Evolutionary conservation across 129 eudicot species (phyloP).

Genomic region (Helianthus tuberosus): DNA sequence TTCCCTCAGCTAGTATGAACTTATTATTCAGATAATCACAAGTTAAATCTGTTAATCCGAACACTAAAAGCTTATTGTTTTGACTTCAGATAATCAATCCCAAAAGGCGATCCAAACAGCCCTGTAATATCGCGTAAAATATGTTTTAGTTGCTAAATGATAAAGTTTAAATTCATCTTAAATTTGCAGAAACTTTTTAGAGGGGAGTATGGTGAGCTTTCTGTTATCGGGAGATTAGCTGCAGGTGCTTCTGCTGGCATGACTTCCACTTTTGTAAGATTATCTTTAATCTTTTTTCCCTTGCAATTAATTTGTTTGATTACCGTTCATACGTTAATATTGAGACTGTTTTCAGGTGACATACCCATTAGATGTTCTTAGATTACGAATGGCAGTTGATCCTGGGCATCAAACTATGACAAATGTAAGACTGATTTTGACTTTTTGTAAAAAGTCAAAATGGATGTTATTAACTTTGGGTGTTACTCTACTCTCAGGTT

Average conservation of each 20-base stretch:
- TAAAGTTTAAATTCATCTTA: conserved; percentile 6
- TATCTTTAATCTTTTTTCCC: background rate
- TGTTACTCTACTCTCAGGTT: conserved; percentile 54
- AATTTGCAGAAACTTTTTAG: conserved; percentile 65
- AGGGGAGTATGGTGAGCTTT: conserved; percentile 83
- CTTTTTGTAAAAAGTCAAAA: background rate
- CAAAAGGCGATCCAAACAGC: background rate
- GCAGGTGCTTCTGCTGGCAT: conserved; percentile 99
- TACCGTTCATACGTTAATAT: conserved; percentile 7
- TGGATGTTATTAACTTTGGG: conserved; percentile 2
- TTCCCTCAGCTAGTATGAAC: background rate
- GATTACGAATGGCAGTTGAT: conserved; percentile 95
- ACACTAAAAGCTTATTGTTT: background rate
- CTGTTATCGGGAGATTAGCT: conserved; percentile 87
- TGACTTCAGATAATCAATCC: background rate
- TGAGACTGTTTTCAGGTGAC: conserved; percentile 67
- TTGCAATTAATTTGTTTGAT: background rate
- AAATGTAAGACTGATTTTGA: conserved; percentile 46
- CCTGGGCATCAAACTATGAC: conserved; percentile 88
- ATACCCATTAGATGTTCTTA: conserved; percentile 89
- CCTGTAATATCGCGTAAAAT: background rate
- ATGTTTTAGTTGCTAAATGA: background rate
- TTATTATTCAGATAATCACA: background rate
- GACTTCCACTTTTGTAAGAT: conserved; percentile 78
- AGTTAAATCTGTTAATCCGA: background rate